phyloP scores from a whole-genome alignment of 345 rosid genomes.

The Camelina neglecta region DNA sequence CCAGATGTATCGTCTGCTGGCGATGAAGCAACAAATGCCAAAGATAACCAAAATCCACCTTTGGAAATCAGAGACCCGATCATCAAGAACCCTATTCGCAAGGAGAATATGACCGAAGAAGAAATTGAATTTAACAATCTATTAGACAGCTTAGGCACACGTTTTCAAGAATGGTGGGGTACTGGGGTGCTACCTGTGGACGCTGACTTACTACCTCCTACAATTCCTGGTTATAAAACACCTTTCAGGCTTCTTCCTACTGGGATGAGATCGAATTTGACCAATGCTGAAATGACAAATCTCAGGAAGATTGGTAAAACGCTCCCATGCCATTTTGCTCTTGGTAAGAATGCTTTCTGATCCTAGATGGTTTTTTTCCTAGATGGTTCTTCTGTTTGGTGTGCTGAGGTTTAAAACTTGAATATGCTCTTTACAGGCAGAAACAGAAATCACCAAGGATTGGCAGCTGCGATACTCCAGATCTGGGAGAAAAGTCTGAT shows the following conservation, averaged over 20 bases:
- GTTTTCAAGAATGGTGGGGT: constrained; percentile 98
- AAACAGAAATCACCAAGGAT: constrained; percentile 95
- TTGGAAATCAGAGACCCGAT: constrained; percentile 50
- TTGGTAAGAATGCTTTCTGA: constrained; percentile 59
- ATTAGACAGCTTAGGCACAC: constrained; percentile 90
- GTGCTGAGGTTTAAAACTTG: constrained; percentile 11
- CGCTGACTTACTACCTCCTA: constrained; percentile 89
- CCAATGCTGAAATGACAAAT: constrained; percentile 96
- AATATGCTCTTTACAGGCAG: constrained; percentile 63
- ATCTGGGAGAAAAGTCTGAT: constrained; percentile 94
- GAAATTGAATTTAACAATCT: constrained; percentile 76
- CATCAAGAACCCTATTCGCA: constrained; percentile 41
- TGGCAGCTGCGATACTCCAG: constrained; percentile 83
- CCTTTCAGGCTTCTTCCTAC: constrained; percentile 97
- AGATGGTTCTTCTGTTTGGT: constrained; percentile 28
- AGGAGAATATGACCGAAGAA: constrained; percentile 69
- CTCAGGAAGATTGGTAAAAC: constrained; percentile 84
- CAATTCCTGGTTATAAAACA: constrained; percentile 84
- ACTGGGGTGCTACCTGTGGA: constrained; percentile 96
- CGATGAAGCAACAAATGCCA: constrained; percentile 36
- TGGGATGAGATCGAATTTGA: constrained; percentile 88
- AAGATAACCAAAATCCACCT: constrained; percentile 39
- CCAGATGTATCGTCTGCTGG: constrained; percentile 75
- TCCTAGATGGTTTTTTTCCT: constrained; percentile 10
- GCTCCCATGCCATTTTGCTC: constrained; percentile 97